Evolutionary conservation across 1,139 yeast species (phyloP), one percentile per base, ranked within the genome.

Genomic region (Candida frijolesensis): DNA sequence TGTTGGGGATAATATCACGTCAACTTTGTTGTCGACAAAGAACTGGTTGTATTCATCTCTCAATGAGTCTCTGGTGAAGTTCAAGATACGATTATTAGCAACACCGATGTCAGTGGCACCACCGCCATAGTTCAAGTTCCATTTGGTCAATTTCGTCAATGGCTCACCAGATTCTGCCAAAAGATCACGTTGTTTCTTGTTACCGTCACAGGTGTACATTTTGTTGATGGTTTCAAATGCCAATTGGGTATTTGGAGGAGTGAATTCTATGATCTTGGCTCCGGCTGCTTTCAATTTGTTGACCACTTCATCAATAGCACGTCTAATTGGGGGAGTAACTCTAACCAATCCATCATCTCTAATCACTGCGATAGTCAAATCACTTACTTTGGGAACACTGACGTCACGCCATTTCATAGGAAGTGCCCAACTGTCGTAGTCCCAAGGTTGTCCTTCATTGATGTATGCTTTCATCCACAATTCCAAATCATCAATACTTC

Each of bases 381-480:
- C 67, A 57, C 59, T 54, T 42, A 83, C 72, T 15, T 65, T 61
- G 4, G 84, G 84, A 18, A 60, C 61, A 2, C 69, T 71, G 3
- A 79, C 80, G 16, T 76, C 67, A 61, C 81, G 76, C 91, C 94
- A 87, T 18, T 87, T 87, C 52, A 84, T 60, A 48, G 82, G 84
- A 46, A 82, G 65, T 47, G 74, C 66, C 51, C 75, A 70, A 52
- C 80, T 80, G 65, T 88, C 95, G 46, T 67, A 68, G 43, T 75
- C 70, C 91, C 91, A 87, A 22, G 94, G 92, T 63, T 84, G 72
- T 53, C 89, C 89, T 19, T 74, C 73, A 58, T 82, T 82, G 51
- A 84, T 69, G 60, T 81, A 83, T 22, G 71, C 56, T 51, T 79
- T 80, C 73, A 85, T 77, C 66, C 86, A 82, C 54, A 79, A 79